phyloP scores from a whole-genome alignment of 2,329 filamentous ascomycete species.

The Trichophyton schoenleinii region DNA sequence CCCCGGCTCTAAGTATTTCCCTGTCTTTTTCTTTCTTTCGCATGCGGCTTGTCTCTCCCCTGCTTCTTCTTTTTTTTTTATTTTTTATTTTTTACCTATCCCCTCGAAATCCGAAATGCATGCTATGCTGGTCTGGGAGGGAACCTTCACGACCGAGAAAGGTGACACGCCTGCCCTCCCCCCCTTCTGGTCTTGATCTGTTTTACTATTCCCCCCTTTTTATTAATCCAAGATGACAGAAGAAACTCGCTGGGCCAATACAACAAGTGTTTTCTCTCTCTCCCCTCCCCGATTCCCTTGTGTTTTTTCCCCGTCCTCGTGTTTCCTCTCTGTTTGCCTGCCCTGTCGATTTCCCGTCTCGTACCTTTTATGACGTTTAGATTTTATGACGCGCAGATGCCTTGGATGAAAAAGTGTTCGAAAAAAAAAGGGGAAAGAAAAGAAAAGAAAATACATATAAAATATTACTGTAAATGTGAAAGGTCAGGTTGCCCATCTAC shows the following conservation, averaged over 20 bases:
- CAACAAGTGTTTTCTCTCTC: constrained; percentile 1
- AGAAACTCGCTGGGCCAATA: constrained; percentile 2
- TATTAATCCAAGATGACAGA: background rate
- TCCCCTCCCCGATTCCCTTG: background rate
- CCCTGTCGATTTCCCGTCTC: background rate
- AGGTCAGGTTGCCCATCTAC: background rate
- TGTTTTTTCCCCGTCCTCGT: background rate
- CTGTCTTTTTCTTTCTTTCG: background rate
- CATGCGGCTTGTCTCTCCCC: background rate
- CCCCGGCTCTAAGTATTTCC: too few species aligned
- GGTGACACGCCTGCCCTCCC: background rate
- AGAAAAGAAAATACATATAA: background rate
- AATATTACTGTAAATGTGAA: background rate
- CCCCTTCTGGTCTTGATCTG: background rate
- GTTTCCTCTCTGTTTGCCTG: background rate
- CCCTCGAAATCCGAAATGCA: background rate
- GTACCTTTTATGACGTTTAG: constrained; percentile 4
- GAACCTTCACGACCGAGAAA: constrained; percentile 1
- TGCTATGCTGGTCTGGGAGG: background rate
- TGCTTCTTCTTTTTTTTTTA: background rate
- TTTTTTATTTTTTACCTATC: background rate
- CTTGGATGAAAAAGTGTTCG: constrained; percentile 1
- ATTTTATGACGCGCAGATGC: constrained; percentile 4
- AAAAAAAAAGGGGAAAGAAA: background rate
- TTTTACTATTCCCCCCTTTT: constrained; percentile 1